phyloP scores from a whole-genome alignment of 1,284 basidiomycete species.

The Apiotrichum laibachii region DNA sequence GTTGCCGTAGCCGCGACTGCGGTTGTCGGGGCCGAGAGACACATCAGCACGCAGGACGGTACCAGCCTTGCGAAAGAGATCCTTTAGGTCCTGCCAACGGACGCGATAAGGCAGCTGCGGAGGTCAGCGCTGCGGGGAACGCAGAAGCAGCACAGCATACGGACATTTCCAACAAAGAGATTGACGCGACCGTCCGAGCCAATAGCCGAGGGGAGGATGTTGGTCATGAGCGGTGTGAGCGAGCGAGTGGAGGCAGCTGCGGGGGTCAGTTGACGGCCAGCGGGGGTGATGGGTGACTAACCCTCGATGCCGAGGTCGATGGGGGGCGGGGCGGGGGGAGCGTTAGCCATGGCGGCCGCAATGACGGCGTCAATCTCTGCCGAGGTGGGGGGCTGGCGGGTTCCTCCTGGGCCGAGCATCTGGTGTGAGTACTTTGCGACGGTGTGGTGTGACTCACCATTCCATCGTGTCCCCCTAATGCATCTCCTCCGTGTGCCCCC shows the following conservation, averaged over 20 bases:
- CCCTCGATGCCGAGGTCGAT: constrained; percentile 28
- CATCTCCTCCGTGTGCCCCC: background rate
- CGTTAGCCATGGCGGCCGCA: constrained; percentile 48
- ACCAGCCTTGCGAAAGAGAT: constrained; percentile 90
- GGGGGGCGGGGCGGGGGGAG: constrained; percentile 36
- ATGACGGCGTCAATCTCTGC: constrained; percentile 50
- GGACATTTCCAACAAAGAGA: constrained; percentile 81
- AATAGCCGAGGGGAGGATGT: constrained; percentile 48
- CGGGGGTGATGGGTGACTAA: constrained; percentile 16
- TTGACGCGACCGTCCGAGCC: constrained; percentile 76
- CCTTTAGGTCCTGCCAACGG: constrained; percentile 97
- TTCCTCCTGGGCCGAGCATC: background rate
- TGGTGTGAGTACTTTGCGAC: background rate
- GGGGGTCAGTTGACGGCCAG: background rate
- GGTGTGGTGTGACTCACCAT: background rate
- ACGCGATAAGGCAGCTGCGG: constrained; percentile 81
- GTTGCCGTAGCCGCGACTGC: constrained; percentile 88
- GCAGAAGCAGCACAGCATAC: constrained; percentile 4
- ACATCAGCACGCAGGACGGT: constrained; percentile 94
- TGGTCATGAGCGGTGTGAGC: constrained; percentile 47
- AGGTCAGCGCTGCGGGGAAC: background rate
- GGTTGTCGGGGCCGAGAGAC: constrained; percentile 84
- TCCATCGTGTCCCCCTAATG: background rate
- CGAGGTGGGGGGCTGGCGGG: constrained; percentile 32
- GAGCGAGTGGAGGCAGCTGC: constrained; percentile 31